phyloP scores from a whole-genome alignment of 371 early-diverging fungal species.

The Rhizopus stolonifer region DNA sequence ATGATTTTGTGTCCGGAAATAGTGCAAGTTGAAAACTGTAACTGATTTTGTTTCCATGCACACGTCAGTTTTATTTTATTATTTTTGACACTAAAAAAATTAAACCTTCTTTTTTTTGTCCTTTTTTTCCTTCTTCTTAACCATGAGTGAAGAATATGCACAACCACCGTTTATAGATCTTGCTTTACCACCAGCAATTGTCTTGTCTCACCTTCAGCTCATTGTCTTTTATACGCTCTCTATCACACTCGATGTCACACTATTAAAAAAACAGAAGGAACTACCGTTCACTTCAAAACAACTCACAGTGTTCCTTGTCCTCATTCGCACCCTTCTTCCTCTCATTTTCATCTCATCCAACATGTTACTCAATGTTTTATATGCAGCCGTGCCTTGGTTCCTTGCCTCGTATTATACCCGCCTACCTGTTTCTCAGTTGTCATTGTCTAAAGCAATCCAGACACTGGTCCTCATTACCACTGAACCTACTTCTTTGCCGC shows the following conservation, averaged over 20 bases:
- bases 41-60: no score
- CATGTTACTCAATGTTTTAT: slow-evolving; percentile 11
- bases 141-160: slow-evolving; percentile 14
- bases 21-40: no score
- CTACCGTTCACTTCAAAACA: slow-evolving; percentile 7
- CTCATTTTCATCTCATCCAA: slow-evolving; percentile 17
- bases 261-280: slow-evolving; percentile 13
- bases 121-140: background rate
- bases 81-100: no score
- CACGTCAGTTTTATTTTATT: no score
- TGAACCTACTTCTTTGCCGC: background rate
- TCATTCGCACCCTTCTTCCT: slow-evolving; percentile 16
- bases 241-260: slow-evolving; percentile 8
- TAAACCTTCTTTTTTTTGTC: no score
- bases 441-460: background rate
- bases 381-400: slow-evolving; percentile 26
- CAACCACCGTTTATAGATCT: slow-evolving; percentile 23
- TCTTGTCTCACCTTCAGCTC: slow-evolving; percentile 4
- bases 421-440: slow-evolving; percentile 11
- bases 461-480: slow-evolving; percentile 2
- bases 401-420: slow-evolving; percentile 17
- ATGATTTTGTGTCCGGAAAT: no score
- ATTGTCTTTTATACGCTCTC: slow-evolving; percentile 8
- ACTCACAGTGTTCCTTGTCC: slow-evolving; percentile 7
- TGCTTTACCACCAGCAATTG: slow-evolving; percentile 22